A percentile compares a stretch with the other conserved stretches of the same genome.
Conservation (phyloP, 169 alveolate species). For the Cryptosporidium parvum region DNA sequence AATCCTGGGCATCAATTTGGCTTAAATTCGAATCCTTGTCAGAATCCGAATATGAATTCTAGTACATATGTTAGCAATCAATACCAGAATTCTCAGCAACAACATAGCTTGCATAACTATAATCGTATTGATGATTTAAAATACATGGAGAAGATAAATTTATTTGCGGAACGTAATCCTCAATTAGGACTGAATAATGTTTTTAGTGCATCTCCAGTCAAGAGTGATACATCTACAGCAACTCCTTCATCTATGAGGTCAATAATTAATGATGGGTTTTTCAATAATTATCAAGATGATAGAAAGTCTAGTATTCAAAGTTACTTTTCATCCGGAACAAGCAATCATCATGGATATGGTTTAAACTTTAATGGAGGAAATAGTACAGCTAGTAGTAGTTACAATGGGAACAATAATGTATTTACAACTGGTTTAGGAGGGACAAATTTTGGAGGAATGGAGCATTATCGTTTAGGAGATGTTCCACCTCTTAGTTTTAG, state of each 20-base stretch:
- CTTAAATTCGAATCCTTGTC: not conserved
- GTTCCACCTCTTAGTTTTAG: constrained; percentile 54
- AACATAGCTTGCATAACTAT: not conserved
- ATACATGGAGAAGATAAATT: not conserved
- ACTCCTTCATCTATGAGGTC: constrained; percentile 43
- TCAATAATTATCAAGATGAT: constrained; percentile 5
- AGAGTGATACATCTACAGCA: constrained; percentile 69
- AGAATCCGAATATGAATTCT: not conserved
- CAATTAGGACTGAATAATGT: constrained; percentile 9
- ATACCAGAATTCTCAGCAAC: not conserved
- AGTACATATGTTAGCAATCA: not conserved
- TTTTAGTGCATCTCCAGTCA: constrained; percentile 55
- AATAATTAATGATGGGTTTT: constrained; percentile 5
- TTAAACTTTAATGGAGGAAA: not conserved
- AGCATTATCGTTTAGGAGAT: constrained; percentile 49
- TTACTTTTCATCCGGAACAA: constrained; percentile 18
- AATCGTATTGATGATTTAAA: constrained; percentile 5
- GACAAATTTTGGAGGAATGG: not conserved
- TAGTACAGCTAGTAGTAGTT: not conserved
- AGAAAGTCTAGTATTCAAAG: constrained; percentile 12
- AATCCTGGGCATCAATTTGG: not conserved
- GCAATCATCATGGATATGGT: not conserved
- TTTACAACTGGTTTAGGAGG: not conserved
- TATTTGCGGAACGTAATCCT: not conserved
- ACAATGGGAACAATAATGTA: not conserved